Evolutionary conservation across 1,139 yeast genomes (phyloP).

Genomic region (Pneumocystis murina): DNA sequence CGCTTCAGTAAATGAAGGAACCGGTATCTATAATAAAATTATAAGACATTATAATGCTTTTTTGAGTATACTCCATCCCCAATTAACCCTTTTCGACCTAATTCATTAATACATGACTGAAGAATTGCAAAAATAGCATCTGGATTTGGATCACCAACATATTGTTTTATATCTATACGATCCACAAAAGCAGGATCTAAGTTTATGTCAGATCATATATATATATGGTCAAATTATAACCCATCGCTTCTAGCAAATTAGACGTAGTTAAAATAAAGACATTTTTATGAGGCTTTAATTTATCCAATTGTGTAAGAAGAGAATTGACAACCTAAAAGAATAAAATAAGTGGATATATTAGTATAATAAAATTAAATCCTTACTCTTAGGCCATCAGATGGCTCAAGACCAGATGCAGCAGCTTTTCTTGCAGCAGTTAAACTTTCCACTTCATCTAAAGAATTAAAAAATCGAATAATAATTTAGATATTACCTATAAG

Average conservation of each 20-base stretch:
- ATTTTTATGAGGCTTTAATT: slow-evolving; percentile 11
- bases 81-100: slow-evolving; percentile 6
- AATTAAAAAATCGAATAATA: background rate
- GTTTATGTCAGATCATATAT: background rate
- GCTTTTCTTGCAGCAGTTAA: slow-evolving; percentile 14
- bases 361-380: background rate
- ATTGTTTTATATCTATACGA: slow-evolving; percentile 14
- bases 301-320: slow-evolving; percentile 15
- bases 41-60: background rate
- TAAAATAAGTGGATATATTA: background rate
- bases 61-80: background rate
- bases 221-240: slow-evolving; percentile 1
- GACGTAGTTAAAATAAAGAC: slow-evolving; percentile 15
- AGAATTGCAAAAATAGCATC: slow-evolving; percentile 14
- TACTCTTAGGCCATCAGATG: slow-evolving; percentile 14
- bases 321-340: slow-evolving; percentile 13
- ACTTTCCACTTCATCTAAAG: slow-evolving; percentile 15
- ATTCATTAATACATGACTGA: slow-evolving; percentile 13
- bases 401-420: slow-evolving; percentile 13
- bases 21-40: slow-evolving; percentile 4
- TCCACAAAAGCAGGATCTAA: slow-evolving; percentile 15
- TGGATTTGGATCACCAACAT: slow-evolving; percentile 13
- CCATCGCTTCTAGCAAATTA: slow-evolving; percentile 15
- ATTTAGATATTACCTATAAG: slow-evolving; percentile 10
- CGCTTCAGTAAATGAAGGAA: slow-evolving; percentile 13